Evolutionary conservation across 2,329 filamentous ascomycete genomes (phyloP), one percentile per base, ranked within the genome.

Genomic region (Exophiala oligosperma): DNA sequence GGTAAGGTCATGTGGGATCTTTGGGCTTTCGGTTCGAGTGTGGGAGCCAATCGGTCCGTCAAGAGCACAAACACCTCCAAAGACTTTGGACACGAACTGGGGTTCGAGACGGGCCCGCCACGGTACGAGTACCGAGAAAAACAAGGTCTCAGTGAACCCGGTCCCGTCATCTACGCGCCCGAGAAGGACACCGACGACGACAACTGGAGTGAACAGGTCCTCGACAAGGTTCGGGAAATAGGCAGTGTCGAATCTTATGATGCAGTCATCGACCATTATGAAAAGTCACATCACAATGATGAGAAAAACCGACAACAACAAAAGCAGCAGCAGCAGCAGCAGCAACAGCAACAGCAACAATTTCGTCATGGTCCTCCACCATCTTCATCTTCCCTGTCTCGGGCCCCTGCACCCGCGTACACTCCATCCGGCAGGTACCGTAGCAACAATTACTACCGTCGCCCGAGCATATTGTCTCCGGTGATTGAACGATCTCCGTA

Each of bases 1-100:
- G 57, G 57, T 17, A 54, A 46, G 3, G 55, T 56, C 53, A 56
- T 60, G 57, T 60, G 57, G 57, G 53, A 60, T n/a, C n/a, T 56
- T 14, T 52, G 49, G 57, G 46, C 48, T n/a, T 52, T 51, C 17
- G 53, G 57, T 3, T 56, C 57, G 7, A 49, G 49, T n/a, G 21
- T 56, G 14, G 35, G 44, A 32, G 41, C 57, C 4, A 49, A 40
- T 11, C 41, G 40, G 35, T 17, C 49, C 11, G 23, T 35, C 7
- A 49, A 37, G 40, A 35, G 41, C 8, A 37, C 23, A 6, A 35
- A 35, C 7, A 28, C 44, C 12, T 48, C 48, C 23, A 14, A 38
- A 29, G 57, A 60, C 28, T 60, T 60, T 44, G 57, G 57, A 40
- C 57, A 60, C 24, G 57, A 60, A 29, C 53, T 60, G 2, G 57